Percentiles rank a stretch among this genome's conserved stretches.
Conservation (phyloP, 192 early-diverging fungal genomes). For the Jimgerdemannia flammicorona region DNA sequence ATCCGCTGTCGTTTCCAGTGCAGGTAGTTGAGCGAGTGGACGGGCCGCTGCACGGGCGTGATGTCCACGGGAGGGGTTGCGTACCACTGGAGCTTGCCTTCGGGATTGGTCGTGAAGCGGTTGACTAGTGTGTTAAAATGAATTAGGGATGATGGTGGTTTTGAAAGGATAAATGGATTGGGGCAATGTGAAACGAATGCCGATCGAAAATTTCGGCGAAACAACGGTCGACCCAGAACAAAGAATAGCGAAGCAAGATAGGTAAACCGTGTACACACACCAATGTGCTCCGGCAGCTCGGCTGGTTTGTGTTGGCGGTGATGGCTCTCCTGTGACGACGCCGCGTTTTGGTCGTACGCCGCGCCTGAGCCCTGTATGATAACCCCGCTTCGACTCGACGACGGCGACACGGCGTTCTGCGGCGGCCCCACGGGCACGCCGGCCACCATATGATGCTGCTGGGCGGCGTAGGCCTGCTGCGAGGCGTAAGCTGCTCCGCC, state of each 20-base stretch:
- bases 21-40: conserved; percentile 1
- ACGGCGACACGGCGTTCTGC: neutral
- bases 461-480: too few relatives aligned
- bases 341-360: neutral
- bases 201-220: too few relatives aligned
- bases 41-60: neutral
- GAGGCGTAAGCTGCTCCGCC: neutral
- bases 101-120: neutral
- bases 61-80: neutral
- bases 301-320: neutral
- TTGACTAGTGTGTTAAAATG: neutral
- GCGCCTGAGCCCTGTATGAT: neutral
- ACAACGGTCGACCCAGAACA: too few relatives aligned
- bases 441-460: neutral
- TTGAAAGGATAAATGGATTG: neutral
- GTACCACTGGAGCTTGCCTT: neutral
- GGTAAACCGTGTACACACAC: neutral
- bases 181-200: neutral
- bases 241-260: too few relatives aligned
- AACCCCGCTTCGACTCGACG: neutral
- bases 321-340: neutral
- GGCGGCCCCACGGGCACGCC: neutral
- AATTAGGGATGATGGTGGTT: neutral
- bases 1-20: neutral
- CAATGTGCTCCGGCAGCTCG: neutral